A percentile compares a stretch with the other conserved stretches of the same genome.
Evolutionary conservation across 148 eudicot genomes (phyloP).

Genomic region (Spergularia marina): DNA sequence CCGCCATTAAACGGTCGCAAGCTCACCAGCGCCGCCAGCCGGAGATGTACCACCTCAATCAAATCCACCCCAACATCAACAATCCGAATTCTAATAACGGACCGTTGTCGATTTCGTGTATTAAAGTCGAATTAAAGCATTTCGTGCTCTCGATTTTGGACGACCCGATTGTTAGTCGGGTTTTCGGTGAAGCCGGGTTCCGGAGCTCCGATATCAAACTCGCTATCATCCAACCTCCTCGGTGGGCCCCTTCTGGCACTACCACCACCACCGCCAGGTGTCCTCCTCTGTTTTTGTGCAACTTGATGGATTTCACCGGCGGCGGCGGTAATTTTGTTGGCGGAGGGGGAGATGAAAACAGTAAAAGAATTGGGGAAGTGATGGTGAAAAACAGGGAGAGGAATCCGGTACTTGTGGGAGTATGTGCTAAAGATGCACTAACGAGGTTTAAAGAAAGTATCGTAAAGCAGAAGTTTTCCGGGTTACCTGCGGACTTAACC

Average conservation of each 20-base stretch:
- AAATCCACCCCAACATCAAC: background rate
- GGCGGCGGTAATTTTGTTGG: background rate
- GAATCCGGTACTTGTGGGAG: constrained; percentile 72
- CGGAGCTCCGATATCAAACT: constrained; percentile 70
- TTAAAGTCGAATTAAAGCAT: constrained; percentile 76
- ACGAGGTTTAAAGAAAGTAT: constrained; percentile 34
- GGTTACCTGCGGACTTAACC: constrained; percentile 36
- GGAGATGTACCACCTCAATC: constrained; percentile 61
- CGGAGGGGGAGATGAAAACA: constrained; percentile 43
- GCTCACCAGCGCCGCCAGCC: constrained; percentile 92
- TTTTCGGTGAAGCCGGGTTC: constrained; percentile 87
- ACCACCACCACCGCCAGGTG: constrained; percentile 20
- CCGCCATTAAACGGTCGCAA: constrained; percentile 86
- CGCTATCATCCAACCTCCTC: constrained; percentile 50
- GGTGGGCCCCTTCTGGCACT: constrained; percentile 2
- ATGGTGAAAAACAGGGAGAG: constrained; percentile 37
- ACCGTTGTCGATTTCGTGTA: constrained; percentile 30
- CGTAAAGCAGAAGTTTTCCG: constrained; percentile 22
- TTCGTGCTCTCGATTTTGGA: constrained; percentile 74
- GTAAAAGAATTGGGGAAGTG: constrained; percentile 55
- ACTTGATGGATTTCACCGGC: constrained; percentile 29
- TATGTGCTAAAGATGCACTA: constrained; percentile 50
- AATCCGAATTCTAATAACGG: background rate
- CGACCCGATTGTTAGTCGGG: constrained; percentile 84
- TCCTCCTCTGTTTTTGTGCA: constrained; percentile 57